Evolutionary conservation across 805 yeast genomes (phyloP).

Genomic region (Teunomyces kruisii): DNA sequence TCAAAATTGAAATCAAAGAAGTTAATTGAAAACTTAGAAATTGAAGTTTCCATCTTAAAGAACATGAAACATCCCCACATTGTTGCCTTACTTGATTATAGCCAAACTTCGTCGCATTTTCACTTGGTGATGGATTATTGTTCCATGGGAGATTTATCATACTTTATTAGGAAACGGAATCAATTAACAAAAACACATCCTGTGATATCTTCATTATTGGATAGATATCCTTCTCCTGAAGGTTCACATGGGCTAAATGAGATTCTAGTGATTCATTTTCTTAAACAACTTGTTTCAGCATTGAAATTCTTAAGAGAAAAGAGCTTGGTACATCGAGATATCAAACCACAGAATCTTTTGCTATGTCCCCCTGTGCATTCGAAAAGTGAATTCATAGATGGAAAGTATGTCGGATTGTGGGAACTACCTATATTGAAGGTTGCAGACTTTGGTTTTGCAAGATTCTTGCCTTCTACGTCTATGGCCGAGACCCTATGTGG

Average conservation of each 20-base stretch:
- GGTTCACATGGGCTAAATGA: constrained; percentile 78
- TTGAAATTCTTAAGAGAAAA: constrained; percentile 76
- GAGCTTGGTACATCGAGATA: constrained; percentile 90
- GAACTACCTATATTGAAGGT: constrained; percentile 88
- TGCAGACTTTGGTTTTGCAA: constrained; percentile 97
- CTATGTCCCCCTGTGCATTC: constrained; percentile 81
- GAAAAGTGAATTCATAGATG: constrained; percentile 53
- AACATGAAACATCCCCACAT: constrained; percentile 91
- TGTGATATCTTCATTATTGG: constrained; percentile 69
- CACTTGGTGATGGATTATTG: constrained; percentile 96
- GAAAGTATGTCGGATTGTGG: constrained; percentile 73
- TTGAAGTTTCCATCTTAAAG: constrained; percentile 87
- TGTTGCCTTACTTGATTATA: constrained; percentile 81
- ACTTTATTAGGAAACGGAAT: constrained; percentile 74
- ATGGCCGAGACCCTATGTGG: constrained; percentile 98
- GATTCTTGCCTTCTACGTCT: constrained; percentile 88
- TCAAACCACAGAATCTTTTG: constrained; percentile 87
- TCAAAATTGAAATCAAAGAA: constrained; percentile 82
- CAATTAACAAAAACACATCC: constrained; percentile 77
- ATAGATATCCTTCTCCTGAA: constrained; percentile 80
- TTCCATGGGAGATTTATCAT: constrained; percentile 89
- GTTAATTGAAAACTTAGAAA: constrained; percentile 84
- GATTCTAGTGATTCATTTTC: constrained; percentile 74
- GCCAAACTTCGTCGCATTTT: constrained; percentile 73
- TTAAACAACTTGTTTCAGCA: constrained; percentile 85